Evolutionary conservation across 768 basidiomycete genomes (phyloP), one percentile per base, ranked within the genome.

Genomic region (Tricholoma saponaceum): DNA sequence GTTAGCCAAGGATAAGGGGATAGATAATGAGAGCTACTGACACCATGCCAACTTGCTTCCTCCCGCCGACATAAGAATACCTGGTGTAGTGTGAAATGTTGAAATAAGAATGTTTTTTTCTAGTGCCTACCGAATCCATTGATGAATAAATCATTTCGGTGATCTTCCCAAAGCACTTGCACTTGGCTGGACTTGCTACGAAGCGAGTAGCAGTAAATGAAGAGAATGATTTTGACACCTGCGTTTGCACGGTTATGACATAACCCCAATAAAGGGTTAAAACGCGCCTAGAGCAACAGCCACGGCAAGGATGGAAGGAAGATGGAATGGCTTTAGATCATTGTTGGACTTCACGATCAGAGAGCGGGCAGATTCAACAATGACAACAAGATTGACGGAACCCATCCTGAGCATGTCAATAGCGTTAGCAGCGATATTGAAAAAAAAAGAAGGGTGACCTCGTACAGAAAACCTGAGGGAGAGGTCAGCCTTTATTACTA

Each of bases 111-210:
- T 16, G 35, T 30, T 8, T 25, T 26, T 16, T 57, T 32, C 26
- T n/a, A 49, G 26, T 3, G 55, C 78, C 32, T 59, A 87, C 88
- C 87, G 59, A 90, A 89, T 23, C 81, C 75, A 65, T 94, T 94
- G 68, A 93, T 85, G 68, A 84, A 90, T n/a, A 94, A 68, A 66
- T 96, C 96, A 65, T 95, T 98, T 62, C 95, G 79, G 62, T 98
- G 95, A 67, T 98, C 96, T 70, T 97, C 92, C 94, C 93, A 98
- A 26, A 97, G 81, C n/a, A 97, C 84, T 47, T 84, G 83, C 2
- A 99, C 96, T 72, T 99, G 97, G 64, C 91, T 95, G 5, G 90
- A 94, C 61, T 83, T 84, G 30, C 79, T 81, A 26, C 92, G 85
- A 46, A 96, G 79, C 3, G 90, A 80, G 65, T 76, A 83, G 70